Conservation (phyloP, 768 basidiomycete genomes). For the Leccinum fibrillosum region DNA sequence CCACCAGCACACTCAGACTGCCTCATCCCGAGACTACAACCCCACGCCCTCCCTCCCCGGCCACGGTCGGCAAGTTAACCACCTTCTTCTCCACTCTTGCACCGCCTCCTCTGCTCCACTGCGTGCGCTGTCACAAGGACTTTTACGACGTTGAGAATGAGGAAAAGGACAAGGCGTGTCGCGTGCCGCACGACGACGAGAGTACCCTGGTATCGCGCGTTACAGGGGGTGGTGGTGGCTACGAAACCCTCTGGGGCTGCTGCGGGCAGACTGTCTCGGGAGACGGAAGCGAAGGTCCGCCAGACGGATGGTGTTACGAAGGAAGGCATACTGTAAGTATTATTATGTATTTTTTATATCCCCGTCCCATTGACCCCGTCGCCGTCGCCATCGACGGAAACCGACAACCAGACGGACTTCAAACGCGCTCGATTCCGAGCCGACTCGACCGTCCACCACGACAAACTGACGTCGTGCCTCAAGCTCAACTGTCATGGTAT, state of each 20-base stretch:
- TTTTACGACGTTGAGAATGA: constrained; percentile 72
- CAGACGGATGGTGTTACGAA: constrained; percentile 86
- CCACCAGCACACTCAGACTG: constrained; percentile 6
- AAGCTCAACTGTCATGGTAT: constrained; percentile 51
- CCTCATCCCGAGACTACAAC: background rate
- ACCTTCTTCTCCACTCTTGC: constrained; percentile 59
- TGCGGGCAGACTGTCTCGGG: constrained; percentile 72
- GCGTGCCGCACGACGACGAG: constrained; percentile 76
- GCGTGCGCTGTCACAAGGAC: constrained; percentile 68
- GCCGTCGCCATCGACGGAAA: background rate
- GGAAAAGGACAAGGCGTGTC: constrained; percentile 56
- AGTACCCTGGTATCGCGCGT: constrained; percentile 71
- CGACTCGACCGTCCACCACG: constrained; percentile 62
- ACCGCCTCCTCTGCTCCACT: constrained; percentile 69
- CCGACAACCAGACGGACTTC: constrained; percentile 50
- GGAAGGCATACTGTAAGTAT: constrained; percentile 63
- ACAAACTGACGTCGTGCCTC: constrained; percentile 65
- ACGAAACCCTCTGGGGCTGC: constrained; percentile 67
- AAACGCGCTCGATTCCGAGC: constrained; percentile 79
- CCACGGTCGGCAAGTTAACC: constrained; percentile 45
- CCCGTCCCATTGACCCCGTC: background rate
- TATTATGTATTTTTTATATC: background rate
- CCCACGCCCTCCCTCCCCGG: constrained; percentile 29
- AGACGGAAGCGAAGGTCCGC: constrained; percentile 77
- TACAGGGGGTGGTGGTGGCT: constrained; percentile 31